A percentile compares a stretch with the other conserved stretches of the same genome.
These are phyloP conservation scores for Colletotrichum coccodes DNA, from an alignment of 2,329 filamentous ascomycete genomes.

Conservation along the genomic window DNA sequence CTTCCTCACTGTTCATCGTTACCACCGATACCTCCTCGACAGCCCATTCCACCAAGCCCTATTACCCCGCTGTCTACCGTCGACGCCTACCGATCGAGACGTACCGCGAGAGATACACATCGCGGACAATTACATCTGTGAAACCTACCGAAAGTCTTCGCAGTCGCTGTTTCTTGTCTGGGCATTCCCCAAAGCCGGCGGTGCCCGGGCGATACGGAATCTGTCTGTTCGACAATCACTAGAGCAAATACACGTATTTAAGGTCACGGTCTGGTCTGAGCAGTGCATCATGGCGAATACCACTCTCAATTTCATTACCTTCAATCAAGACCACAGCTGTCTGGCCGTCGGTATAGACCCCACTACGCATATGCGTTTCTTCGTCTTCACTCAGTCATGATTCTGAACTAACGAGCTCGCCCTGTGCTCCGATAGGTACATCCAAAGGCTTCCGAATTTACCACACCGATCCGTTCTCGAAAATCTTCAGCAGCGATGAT, in stretches of 20 bases:
- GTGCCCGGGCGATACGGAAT: slow-evolving; percentile 15
- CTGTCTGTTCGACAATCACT: not conserved
- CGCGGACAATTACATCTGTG: not conserved
- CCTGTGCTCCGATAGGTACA: slow-evolving; percentile 68
- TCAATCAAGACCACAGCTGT: slow-evolving; percentile 99
- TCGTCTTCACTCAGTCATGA: slow-evolving; percentile 8
- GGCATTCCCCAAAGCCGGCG: slow-evolving; percentile 2
- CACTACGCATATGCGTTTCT: not conserved
- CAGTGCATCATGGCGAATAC: slow-evolving; percentile 67
- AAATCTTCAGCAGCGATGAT: slow-evolving; percentile 94
- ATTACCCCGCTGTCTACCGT: not conserved
- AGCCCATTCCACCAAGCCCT: not conserved
- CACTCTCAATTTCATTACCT: slow-evolving; percentile 96
- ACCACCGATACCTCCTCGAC: not conserved
- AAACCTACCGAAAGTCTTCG: not conserved
- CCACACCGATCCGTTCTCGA: slow-evolving; percentile 94
- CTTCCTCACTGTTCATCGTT: too few species aligned
- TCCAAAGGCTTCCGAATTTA: slow-evolving; percentile 96
- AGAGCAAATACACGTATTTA: not conserved
- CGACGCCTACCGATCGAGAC: not conserved
- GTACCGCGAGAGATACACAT: not conserved
- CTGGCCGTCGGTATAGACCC: slow-evolving; percentile 83
- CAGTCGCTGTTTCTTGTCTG: not conserved
- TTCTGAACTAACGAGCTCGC: slow-evolving; percentile 7
- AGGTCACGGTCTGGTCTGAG: not conserved